These are phyloP conservation scores for Debaryomyces robertsiae DNA, from an alignment of 1,139 yeast genomes.

Conservation along the genomic window DNA sequence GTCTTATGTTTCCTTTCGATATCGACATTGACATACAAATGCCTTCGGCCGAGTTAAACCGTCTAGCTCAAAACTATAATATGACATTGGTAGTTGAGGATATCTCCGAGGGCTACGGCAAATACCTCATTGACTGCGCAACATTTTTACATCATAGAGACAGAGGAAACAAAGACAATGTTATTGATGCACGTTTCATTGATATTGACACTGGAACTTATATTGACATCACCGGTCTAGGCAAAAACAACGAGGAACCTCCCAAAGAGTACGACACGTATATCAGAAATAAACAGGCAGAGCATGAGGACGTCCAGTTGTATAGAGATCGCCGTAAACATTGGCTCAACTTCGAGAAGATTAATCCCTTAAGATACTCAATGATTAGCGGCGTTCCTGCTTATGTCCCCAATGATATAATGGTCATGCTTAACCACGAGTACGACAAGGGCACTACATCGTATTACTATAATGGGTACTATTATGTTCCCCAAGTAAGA, in stretches of 20 bases:
- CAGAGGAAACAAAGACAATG: constrained; percentile 32
- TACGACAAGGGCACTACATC: constrained; percentile 32
- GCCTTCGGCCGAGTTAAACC: constrained; percentile 36
- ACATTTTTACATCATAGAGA: constrained; percentile 35
- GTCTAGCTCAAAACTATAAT: constrained; percentile 36
- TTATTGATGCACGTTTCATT: constrained; percentile 42
- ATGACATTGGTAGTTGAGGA: constrained; percentile 40
- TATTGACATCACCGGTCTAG: constrained; percentile 41
- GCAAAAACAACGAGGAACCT: constrained; percentile 33
- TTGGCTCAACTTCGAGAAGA: constrained; percentile 34
- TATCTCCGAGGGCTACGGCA: constrained; percentile 35
- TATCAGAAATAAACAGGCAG: constrained; percentile 17
- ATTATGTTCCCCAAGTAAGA: constrained; percentile 34
- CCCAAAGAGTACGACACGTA: constrained; percentile 31
- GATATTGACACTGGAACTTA: constrained; percentile 42
- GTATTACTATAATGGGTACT: constrained; percentile 28
- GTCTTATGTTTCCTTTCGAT: constrained; percentile 40
- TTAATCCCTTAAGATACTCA: constrained; percentile 34
- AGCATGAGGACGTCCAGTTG: constrained; percentile 24
- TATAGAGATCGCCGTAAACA: constrained; percentile 42
- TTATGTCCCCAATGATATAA: constrained; percentile 37
- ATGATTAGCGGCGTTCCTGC: constrained; percentile 42
- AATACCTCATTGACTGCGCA: constrained; percentile 37
- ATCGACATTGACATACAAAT: constrained; percentile 41
- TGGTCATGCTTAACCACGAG: constrained; percentile 35